Conservation (phyloP, 108 stramenopile species). For the Schizochytrium sp. region DNA sequence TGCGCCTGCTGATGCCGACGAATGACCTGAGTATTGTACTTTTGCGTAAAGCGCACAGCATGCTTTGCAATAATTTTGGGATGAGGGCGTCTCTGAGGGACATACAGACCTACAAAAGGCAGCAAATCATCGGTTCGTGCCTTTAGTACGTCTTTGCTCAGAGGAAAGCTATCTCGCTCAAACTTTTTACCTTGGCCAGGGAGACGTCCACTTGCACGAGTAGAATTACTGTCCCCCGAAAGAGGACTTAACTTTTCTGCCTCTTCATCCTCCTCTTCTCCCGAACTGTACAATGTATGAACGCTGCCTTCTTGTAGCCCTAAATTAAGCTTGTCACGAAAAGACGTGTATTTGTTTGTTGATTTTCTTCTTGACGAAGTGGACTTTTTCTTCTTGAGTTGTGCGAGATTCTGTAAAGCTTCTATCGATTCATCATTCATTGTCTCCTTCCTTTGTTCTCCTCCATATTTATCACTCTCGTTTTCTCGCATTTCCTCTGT, state of each 20-base stretch:
- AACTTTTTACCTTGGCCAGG: background rate
- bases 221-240: background rate
- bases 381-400: background rate
- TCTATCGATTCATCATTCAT: background rate
- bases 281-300: background rate
- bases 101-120: background rate
- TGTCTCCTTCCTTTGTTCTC: background rate
- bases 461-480: background rate
- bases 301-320: background rate
- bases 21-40: background rate
- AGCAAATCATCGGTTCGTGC: background rate
- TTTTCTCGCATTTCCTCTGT: background rate
- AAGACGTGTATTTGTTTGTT: background rate
- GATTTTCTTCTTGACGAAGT: background rate
- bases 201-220: background rate
- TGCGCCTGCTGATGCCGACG: background rate
- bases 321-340: background rate
- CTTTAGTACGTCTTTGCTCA: background rate
- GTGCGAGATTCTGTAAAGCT: background rate
- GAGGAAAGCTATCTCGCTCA: background rate
- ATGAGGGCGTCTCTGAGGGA: background rate
- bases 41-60: constrained; percentile 21
- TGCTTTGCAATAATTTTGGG: background rate
- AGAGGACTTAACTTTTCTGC: too few species aligned
- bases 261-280: background rate